Base-by-base conservation (phyloP, 2,329 filamentous ascomycete genomes). In the Colletotrichum lentis region DNA sequence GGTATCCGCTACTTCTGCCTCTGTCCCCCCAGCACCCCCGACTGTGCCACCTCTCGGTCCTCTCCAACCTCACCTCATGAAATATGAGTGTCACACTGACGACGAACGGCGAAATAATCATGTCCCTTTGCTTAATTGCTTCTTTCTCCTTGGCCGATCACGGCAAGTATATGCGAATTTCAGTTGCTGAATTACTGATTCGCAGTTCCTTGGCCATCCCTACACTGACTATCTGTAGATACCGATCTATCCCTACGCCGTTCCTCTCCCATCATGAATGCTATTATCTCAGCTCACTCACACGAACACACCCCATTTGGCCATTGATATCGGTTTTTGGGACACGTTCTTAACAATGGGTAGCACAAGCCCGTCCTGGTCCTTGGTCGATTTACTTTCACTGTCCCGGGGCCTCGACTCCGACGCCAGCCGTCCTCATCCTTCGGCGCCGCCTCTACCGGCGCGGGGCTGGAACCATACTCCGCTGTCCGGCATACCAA, bases 51-150 rank as follows among this genome's bases (percentile, higher is more conserved):
- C 57, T 62, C 57, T 55, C 52, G 50, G 67, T 67, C 63, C 54
- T 69, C 56, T 55, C 46, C 55, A 69, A 69, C 63, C 54, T 69
- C 64, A 67, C 67, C 39, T 67, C 67, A 65, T 68, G 55, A n/a
- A 22, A n/a, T 31, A 44, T 56, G 53, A 57, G 47, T 31, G 31
- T 37, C 54, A 37, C 22, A 43, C 31, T 35, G 31, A 35, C 54
- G 27, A 44, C 44, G 27, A 24, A 24, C n/a, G 35, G n/a, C 47
- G 54, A 10, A 52, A 39, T 18, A 50, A 46, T 44, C 49, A 39
- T 44, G 20, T 22, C 49, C 49, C n/a, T n/a, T 18, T 59, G 55
- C 60, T 49, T 46, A 20, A 43, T 60, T 60, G 44, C 35, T 50
- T 66, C 55, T 61, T 56, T 43, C 20, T 52, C n/a, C 47, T 10